Evolutionary conservation across 2,329 filamentous ascomycete genomes (phyloP), one percentile per base, ranked within the genome.

Genomic region (Bipolaris zeicola): DNA sequence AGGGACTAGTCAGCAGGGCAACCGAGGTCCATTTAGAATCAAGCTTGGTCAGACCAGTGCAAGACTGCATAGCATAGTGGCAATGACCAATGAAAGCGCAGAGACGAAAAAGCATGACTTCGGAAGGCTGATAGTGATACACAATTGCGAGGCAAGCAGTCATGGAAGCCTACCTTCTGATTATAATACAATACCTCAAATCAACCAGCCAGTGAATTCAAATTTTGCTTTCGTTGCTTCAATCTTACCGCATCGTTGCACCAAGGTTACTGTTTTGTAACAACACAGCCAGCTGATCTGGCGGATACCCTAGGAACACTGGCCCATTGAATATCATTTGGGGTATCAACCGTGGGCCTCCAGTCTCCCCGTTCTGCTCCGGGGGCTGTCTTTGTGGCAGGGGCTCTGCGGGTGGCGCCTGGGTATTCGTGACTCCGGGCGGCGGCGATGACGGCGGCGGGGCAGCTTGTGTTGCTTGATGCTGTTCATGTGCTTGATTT

Each of bases 241-340:
- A 38, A 31, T 18, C 39, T 67, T 63, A 73, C 45, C 68, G 60
- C 58, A 69, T 65, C 20, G 62, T 58, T n/a, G 64, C 62, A 13
- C 71, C 71, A n/a, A 76, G 57, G 43, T 74, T 73, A 43, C 73
- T 74, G 45, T 75, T 74, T 45, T 76, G 73, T 43, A 77, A 53
- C 11, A 77, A 44, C 6, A 61, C 60, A 41, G 71, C 67, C 28
- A 76, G 59, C 54, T 77, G 75, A 8, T 76, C 75, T 34, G 74
- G 71, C 2, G 75, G 69, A 53, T 96, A 97, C 0, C 94, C 94
- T 67, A 98, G 91, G 70, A 97, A 97, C 0, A 97, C 92, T 0
- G 94, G 94, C 0, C 94, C 94, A 7, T 91, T 96, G 71, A 97
- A 96, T 0, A 96, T 82, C 85, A 97, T 89, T 66, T 89, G 88